Evolutionary conservation across 179 eudicot species (phyloP).

Genomic region (Silene vulgaris): DNA sequence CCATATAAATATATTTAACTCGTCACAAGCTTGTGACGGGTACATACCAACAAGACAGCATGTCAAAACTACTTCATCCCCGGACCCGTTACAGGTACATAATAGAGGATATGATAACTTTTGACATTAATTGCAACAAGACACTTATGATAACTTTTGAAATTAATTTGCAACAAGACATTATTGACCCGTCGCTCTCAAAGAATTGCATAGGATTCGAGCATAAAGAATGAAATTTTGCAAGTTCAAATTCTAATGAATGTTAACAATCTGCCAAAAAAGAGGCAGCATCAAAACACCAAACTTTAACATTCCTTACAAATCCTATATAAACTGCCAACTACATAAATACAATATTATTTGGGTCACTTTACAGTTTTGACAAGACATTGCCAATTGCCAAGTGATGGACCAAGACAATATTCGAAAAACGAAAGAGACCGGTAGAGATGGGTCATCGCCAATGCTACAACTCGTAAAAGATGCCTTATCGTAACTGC

Average conservation of each 20-base stretch:
- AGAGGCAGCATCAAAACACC: background rate
- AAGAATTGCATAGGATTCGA: slow-evolving; percentile 8
- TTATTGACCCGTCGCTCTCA: slow-evolving; percentile 3
- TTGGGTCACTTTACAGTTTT: background rate
- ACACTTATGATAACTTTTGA: too few relatives aligned
- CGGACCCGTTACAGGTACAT: too few relatives aligned
- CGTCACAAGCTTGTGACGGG: too few relatives aligned
- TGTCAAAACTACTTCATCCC: too few relatives aligned
- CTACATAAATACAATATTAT: background rate
- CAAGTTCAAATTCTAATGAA: background rate
- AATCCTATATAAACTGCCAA: background rate
- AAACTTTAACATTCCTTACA: background rate
- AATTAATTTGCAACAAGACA: too few relatives aligned
- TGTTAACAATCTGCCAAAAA: background rate
- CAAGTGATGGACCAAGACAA: slow-evolving; percentile 1
- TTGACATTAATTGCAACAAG: too few relatives aligned
- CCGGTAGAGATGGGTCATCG: background rate
- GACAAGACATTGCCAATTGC: background rate
- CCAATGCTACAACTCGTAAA: background rate
- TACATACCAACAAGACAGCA: too few relatives aligned
- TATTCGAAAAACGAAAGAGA: background rate
- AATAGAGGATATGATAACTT: too few relatives aligned
- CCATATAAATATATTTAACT: too few relatives aligned
- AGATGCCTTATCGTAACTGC: background rate
- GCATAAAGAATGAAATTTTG: background rate